phyloP scores from a whole-genome alignment of 1,139 yeast species.

The Candida pseudocylindracea region DNA sequence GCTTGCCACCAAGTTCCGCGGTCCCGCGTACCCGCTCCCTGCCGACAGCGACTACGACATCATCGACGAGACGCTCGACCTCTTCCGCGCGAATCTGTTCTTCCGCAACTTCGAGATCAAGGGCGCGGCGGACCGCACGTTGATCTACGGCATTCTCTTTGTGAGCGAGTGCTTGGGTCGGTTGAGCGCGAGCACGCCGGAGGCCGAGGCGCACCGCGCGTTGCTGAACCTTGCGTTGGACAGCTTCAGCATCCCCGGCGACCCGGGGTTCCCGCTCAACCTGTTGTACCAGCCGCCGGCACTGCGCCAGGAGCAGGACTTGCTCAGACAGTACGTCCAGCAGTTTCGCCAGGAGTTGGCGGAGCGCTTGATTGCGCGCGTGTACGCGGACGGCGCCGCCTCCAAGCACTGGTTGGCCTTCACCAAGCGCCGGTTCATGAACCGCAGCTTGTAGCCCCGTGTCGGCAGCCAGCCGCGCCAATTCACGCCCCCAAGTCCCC shows the following conservation, averaged over 20 bases:
- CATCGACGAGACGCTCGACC: conserved; percentile 72
- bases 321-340: conserved; percentile 57
- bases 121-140: conserved; percentile 85
- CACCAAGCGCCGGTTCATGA: conserved; percentile 89
- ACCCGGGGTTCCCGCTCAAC: conserved; percentile 81
- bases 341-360: conserved; percentile 95
- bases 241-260: conserved; percentile 84
- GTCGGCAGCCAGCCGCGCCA: too few species aligned
- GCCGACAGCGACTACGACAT: conserved; percentile 72
- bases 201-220: conserved; percentile 46
- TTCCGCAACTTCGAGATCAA: conserved; percentile 93
- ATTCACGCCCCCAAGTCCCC: too few species aligned
- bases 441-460: conserved; percentile 40
- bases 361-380: conserved; percentile 48
- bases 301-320: conserved; percentile 54
- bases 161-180: conserved; percentile 66
- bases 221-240: conserved; percentile 76
- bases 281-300: conserved; percentile 60
- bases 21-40: conserved; percentile 58
- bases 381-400: conserved; percentile 33
- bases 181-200: conserved; percentile 20
- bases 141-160: conserved; percentile 87
- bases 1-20: conserved; percentile 61
- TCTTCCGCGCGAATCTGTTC: conserved; percentile 88
- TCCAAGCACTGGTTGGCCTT: conserved; percentile 90